Conservation (phyloP, 768 basidiomycete species). For the Termitomyces sp. region DNA sequence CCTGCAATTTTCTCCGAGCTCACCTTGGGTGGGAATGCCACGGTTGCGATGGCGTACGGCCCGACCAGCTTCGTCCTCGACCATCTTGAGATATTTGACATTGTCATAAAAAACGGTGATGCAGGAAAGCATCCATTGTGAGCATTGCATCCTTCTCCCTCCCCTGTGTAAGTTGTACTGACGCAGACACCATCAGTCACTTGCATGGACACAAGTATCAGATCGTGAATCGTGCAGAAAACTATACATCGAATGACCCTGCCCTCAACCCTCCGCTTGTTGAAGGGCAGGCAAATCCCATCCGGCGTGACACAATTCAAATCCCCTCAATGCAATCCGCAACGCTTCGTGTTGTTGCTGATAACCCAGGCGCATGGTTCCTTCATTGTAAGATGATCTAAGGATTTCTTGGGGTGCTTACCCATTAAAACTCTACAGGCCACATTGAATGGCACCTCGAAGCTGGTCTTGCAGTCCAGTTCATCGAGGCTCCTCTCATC, state of each 20-base stretch:
- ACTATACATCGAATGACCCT: conserved; percentile 73
- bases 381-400: conserved; percentile 58
- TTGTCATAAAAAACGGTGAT: conserved; percentile 71
- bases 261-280: conserved; percentile 72
- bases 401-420: neutral
- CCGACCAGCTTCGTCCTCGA: conserved; percentile 70
- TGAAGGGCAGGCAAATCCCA: conserved; percentile 80
- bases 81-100: conserved; percentile 69
- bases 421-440: conserved; percentile 29
- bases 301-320: conserved; percentile 86
- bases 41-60: conserved; percentile 69
- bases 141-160: conserved; percentile 20
- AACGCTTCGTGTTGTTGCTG: conserved; percentile 74
- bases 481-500: conserved; percentile 76
- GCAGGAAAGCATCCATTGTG: conserved; percentile 82
- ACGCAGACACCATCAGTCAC: conserved; percentile 49
- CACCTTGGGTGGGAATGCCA: conserved; percentile 72
- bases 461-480: conserved; percentile 76
- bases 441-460: conserved; percentile 88
- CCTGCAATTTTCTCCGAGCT: conserved; percentile 74
- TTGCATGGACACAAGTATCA: conserved; percentile 86
- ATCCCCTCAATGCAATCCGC: conserved; percentile 64
- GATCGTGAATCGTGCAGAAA: conserved; percentile 64
- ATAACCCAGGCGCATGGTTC: conserved; percentile 92
- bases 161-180: neutral